These are phyloP conservation scores for Dipodascus albidus DNA, from an alignment of 805 yeast genomes.

Conservation along the genomic window DNA sequence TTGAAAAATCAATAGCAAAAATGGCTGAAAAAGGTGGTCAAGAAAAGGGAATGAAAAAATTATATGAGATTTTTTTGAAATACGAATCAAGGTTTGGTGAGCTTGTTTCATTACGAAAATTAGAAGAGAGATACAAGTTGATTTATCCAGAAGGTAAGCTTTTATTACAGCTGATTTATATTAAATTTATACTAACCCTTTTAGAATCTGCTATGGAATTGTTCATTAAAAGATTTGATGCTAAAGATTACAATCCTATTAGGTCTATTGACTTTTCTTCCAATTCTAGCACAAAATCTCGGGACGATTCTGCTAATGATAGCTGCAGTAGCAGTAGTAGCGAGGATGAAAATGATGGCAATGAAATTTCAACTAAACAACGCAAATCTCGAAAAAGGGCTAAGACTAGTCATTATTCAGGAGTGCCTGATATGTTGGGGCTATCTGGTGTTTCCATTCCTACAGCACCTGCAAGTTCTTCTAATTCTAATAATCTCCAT, in stretches of 20 bases:
- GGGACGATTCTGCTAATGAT: not conserved
- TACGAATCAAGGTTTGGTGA: slow-evolving; percentile 67
- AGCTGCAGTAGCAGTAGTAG: not conserved
- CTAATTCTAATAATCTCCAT: slow-evolving; percentile 11
- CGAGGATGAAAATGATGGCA: not conserved
- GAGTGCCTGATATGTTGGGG: slow-evolving; percentile 1
- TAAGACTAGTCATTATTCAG: slow-evolving; percentile 2
- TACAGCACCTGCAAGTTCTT: slow-evolving; percentile 16
- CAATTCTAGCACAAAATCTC: not conserved
- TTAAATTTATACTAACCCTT: not conserved
- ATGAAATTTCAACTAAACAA: not conserved
- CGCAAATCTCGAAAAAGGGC: slow-evolving; percentile 5
- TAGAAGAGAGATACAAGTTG: slow-evolving; percentile 56
- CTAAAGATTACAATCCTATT: slow-evolving; percentile 14
- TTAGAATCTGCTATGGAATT: slow-evolving; percentile 30
- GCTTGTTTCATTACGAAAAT: slow-evolving; percentile 48
- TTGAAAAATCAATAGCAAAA: slow-evolving; percentile 64
- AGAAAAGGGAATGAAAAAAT: slow-evolving; percentile 28
- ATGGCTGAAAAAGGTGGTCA: slow-evolving; percentile 29
- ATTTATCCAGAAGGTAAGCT: slow-evolving; percentile 40
- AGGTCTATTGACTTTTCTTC: slow-evolving; percentile 13
- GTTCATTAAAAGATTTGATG: slow-evolving; percentile 25
- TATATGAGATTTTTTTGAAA: slow-evolving; percentile 48
- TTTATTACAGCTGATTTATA: not conserved
- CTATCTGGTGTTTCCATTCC: not conserved